A percentile compares a stretch with the other conserved stretches of the same genome.
These are phyloP conservation scores for Penicillium roqueforti DNA, from an alignment of 495 filamentous ascomycete species.

Conservation along the genomic window DNA sequence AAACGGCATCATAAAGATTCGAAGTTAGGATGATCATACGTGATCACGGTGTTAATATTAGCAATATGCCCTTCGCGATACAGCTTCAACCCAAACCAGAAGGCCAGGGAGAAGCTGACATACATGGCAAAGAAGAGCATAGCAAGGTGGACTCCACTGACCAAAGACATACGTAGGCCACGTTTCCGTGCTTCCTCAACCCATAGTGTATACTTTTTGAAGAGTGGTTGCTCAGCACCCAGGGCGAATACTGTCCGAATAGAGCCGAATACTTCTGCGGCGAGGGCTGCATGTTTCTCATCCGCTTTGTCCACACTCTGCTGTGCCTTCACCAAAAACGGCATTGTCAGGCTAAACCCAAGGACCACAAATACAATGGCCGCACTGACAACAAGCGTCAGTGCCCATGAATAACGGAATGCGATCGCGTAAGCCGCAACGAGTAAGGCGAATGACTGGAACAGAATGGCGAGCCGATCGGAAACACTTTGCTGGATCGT, in stretches of 20 bases:
- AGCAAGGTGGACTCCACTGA: conserved; percentile 28
- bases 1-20: not conserved
- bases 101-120: conserved; percentile 48
- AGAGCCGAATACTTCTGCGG: conserved; percentile 46
- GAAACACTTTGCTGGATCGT: conserved; percentile 64
- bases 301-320: conserved; percentile 26
- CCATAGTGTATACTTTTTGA: conserved; percentile 42
- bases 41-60: conserved; percentile 47
- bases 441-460: conserved; percentile 47
- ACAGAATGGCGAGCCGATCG: conserved; percentile 49
- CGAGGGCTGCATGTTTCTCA: conserved; percentile 38
- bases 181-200: conserved; percentile 54
- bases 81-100: conserved; percentile 47
- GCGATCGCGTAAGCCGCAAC: conserved; percentile 49
- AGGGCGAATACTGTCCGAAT: conserved; percentile 54
- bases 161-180: conserved; percentile 36
- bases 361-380: conserved; percentile 42
- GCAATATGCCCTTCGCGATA: conserved; percentile 32
- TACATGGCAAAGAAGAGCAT: conserved; percentile 42
- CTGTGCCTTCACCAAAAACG: conserved; percentile 42
- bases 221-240: conserved; percentile 38
- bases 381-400: conserved; percentile 43
- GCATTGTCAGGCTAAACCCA: conserved; percentile 16
- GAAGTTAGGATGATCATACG: conserved; percentile 4
- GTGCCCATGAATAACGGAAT: conserved; percentile 45